Conservation (phyloP, 352 stramenopile genomes). For the Pythium biforme region DNA sequence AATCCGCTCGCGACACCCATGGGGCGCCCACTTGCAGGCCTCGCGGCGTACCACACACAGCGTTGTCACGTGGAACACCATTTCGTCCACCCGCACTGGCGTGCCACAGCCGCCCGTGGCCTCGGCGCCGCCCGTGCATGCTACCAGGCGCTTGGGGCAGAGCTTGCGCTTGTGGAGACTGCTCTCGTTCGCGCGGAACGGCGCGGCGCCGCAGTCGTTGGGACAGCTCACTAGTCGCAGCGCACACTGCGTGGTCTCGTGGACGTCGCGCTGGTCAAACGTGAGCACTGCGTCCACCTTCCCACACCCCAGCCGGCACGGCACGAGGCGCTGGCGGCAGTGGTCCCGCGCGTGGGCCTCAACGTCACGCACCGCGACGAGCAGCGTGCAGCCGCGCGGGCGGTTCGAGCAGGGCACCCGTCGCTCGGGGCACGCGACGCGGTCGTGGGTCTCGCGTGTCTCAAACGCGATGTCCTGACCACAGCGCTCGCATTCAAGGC, state of each 20-base stretch:
- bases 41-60: conserved; percentile 49
- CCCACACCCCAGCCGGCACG: conserved; percentile 55
- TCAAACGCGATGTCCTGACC: conserved; percentile 35
- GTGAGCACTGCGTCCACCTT: conserved; percentile 19
- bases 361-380: conserved; percentile 36
- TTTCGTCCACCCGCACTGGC: conserved; percentile 47
- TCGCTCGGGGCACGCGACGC: conserved; percentile 33
- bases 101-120: conserved; percentile 41
- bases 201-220: conserved; percentile 32
- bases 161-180: conserved; percentile 37
- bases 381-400: conserved; percentile 47
- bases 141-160: conserved; percentile 56
- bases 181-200: conserved; percentile 43
- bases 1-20: conserved; percentile 48
- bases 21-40: conserved; percentile 48
- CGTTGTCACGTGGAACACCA: conserved; percentile 53
- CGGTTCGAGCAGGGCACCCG: conserved; percentile 50
- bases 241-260: conserved; percentile 54
- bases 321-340: conserved; percentile 53
- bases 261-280: conserved; percentile 44
- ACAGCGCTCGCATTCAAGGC: conserved; percentile 57
- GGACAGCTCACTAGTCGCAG: conserved; percentile 45
- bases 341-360: conserved; percentile 43
- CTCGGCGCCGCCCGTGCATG: conserved; percentile 29
- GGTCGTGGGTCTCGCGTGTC: conserved; percentile 34